A percentile compares a stretch with the other conserved stretches of the same genome.
phyloP scores from a whole-genome alignment of 2,329 filamentous ascomycete genomes.

The Penicillium hordei region DNA sequence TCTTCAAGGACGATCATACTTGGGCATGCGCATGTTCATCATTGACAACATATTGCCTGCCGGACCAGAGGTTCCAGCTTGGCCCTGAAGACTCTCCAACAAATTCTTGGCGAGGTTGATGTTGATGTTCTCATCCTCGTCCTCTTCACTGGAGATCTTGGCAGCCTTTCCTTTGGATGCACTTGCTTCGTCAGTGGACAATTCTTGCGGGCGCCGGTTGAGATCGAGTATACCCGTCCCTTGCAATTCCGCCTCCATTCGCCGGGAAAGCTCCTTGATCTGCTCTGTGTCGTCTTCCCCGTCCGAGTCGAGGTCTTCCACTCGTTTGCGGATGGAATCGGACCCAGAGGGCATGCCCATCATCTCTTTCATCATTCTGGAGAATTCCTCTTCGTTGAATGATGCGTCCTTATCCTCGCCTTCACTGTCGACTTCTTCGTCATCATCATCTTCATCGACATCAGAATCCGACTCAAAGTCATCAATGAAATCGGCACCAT shows the following conservation, averaged over 20 bases:
- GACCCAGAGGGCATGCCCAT: slow-evolving; percentile 65
- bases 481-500: slow-evolving; percentile 69
- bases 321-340: slow-evolving; percentile 31
- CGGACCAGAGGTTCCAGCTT: slow-evolving; percentile 81
- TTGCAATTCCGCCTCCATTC: slow-evolving; percentile 51
- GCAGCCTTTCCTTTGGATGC: slow-evolving; percentile 33
- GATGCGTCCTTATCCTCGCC: slow-evolving; percentile 73
- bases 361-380: slow-evolving; percentile 87
- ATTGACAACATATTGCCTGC: slow-evolving; percentile 82
- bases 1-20: slow-evolving; percentile 59
- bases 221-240: slow-evolving; percentile 47
- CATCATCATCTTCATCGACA: slow-evolving; percentile 53
- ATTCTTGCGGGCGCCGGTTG: slow-evolving; percentile 27
- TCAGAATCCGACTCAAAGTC: slow-evolving; percentile 69
- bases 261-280: slow-evolving; percentile 45
- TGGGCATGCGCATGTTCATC: slow-evolving; percentile 78
- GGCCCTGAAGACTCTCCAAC: slow-evolving; percentile 87
- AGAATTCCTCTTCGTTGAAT: slow-evolving; percentile 82
- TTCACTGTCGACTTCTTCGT: slow-evolving; percentile 58
- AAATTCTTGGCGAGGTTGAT: slow-evolving; percentile 88
- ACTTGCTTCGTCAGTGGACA: slow-evolving; percentile 16
- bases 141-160: slow-evolving; percentile 18
- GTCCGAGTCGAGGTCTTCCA: slow-evolving; percentile 52
- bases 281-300: slow-evolving; percentile 61
- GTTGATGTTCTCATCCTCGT: slow-evolving; percentile 69